Conservation (phyloP, 2,329 filamentous ascomycete species). For the Sarocladiaceae sp. region DNA sequence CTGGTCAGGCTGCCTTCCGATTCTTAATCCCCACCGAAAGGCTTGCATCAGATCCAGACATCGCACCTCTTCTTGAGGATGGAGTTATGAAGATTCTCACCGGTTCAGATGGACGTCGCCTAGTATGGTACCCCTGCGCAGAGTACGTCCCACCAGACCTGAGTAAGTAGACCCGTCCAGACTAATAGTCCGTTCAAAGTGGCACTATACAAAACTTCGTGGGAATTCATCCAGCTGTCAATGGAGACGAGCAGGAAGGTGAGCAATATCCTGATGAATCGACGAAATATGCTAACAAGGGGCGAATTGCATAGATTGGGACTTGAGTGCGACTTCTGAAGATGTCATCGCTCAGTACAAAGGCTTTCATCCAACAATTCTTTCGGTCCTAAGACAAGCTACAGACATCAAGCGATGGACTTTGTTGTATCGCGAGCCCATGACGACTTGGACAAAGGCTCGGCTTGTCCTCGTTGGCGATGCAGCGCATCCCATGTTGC, state of each 20-base stretch:
- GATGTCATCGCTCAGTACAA: conserved; percentile 16
- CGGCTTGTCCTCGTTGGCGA: conserved; percentile 30
- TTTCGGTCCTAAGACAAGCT: conserved; percentile 23
- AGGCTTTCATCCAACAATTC: neutral
- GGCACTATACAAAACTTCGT: conserved; percentile 31
- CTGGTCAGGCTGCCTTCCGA: conserved; percentile 27
- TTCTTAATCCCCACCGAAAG: conserved; percentile 27
- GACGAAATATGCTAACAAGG: too few species aligned
- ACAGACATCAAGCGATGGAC: conserved; percentile 30
- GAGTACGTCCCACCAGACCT: conserved; percentile 20
- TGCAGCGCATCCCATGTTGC: conserved; percentile 34
- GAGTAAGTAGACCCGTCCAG: neutral
- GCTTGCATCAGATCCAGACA: conserved; percentile 25
- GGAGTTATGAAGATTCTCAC: conserved; percentile 20
- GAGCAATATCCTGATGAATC: too few species aligned
- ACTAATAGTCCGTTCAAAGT: conserved; percentile 14
- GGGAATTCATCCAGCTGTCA: conserved; percentile 23
- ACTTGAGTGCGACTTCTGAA: conserved; percentile 20
- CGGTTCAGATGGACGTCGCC: conserved; percentile 18
- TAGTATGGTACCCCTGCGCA: conserved; percentile 30
- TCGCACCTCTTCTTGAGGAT: conserved; percentile 23
- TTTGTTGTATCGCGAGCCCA: conserved; percentile 27
- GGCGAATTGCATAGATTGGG: too few species aligned
- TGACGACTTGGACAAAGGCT: conserved; percentile 27
- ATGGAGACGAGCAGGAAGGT: conserved; percentile 17